Base-by-base conservation (phyloP, 768 basidiomycete species). In the Mycena rebaudengoi region DNA sequence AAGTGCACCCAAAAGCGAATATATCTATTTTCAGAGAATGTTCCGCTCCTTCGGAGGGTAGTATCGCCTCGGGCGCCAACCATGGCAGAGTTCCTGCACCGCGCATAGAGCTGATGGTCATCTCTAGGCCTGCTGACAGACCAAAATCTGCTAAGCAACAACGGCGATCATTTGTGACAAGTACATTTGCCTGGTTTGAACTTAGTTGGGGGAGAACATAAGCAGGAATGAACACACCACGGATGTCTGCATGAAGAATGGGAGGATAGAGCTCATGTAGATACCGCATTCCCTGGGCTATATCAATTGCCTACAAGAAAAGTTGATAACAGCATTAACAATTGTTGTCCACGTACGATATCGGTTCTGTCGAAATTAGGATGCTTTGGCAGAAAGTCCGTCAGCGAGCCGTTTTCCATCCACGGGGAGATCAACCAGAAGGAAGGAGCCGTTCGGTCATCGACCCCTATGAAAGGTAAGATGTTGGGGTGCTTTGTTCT, bases 121-220 rank as follows among this genome's bases (percentile, higher is more conserved):
- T 53, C 52, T 53, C 37, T 53, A 30, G 29, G 37, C 18, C 26
- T 11, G 39, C 37, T 7, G 39, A 2, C 37, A 53, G 26, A 40
- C 52, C 52, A 30, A 53, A 53, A 20, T 53, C 39, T 12, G 52
- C 39, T 30, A 53, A 53, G 28, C 52, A 40, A n/a, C 37, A 53
- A n/a, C 39, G 37, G 16, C 7, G 39, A 4, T 53, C 20, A 10
- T 14, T 29, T 20, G 52, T 53, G 14, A 53, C 52, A n/a, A 53
- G 52, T 7, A 53, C 23, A 20, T 53, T 53, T 18, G 52, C 52
- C 52, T 53, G 18, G 35, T 37, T 37, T 37, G 35, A 37, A 37
- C 35, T 37, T 37, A 37, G 35, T 37, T 37, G 35, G 35, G 35
- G 35, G 35, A 37, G 35, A 37, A 37, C 10, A 37, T 37, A 37